Conservation (phyloP, 169 alveolate species). For the Amoebophrya sp. region DNA sequence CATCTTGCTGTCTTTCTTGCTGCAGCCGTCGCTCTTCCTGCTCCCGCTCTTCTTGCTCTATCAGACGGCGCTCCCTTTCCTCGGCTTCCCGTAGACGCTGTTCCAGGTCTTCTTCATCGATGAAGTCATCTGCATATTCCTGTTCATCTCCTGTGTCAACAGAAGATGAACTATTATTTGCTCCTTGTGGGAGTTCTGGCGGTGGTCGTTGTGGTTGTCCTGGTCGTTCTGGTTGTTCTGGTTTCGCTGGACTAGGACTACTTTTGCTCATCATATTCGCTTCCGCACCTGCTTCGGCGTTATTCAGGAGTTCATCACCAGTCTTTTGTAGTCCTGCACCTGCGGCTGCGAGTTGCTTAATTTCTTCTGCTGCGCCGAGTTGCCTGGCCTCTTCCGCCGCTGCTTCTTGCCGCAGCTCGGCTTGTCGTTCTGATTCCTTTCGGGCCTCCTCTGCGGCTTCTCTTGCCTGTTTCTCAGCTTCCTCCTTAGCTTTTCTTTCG, state of each 20-base stretch:
- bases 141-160: too few species aligned
- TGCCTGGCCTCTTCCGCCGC: background rate
- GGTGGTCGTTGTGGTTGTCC: too few species aligned
- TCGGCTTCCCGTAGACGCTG: background rate
- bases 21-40: background rate
- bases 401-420: background rate
- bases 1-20: background rate
- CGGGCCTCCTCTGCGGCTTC: background rate
- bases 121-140: background rate
- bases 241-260: too few species aligned
- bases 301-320: too few species aligned
- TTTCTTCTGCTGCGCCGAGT: too few species aligned
- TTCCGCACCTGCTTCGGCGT: too few species aligned
- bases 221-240: too few species aligned
- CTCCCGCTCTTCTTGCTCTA: slow-evolving; percentile 17
- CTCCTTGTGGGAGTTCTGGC: too few species aligned
- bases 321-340: too few species aligned
- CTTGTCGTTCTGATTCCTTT: background rate
- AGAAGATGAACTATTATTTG: too few species aligned
- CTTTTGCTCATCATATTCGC: too few species aligned
- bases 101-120: background rate
- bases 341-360: too few species aligned
- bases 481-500: background rate
- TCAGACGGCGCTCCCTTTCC: background rate
- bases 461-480: background rate